A percentile compares a stretch with the other conserved stretches of the same genome.
Evolutionary conservation across 768 basidiomycete species (phyloP).

Genomic region (Porpolomopsis calyptriformis): DNA sequence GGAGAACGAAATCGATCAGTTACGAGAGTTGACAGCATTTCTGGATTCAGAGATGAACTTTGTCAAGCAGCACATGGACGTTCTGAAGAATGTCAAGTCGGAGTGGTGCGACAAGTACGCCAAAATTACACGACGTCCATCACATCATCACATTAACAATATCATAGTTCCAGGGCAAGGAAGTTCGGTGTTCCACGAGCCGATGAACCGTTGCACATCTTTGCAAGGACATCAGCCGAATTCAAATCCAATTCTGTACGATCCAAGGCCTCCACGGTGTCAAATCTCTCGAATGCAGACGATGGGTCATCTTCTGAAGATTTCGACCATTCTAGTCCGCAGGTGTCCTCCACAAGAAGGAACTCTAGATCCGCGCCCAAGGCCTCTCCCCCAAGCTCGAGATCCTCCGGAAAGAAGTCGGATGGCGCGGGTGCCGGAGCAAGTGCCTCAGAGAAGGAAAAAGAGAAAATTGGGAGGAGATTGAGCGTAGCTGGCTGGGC

Average conservation of each 20-base stretch:
- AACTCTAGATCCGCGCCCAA: constrained; percentile 34
- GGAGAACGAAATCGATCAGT: constrained; percentile 63
- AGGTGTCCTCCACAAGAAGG: too few species aligned
- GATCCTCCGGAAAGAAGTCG: constrained; percentile 53
- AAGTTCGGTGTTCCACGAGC: constrained; percentile 17
- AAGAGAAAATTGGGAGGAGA: constrained; percentile 27
- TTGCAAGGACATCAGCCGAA: constrained; percentile 14
- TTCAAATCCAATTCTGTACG: constrained; percentile 23
- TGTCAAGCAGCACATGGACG: constrained; percentile 61
- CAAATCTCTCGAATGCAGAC: constrained; percentile 11
- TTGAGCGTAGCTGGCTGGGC: constrained; percentile 55
- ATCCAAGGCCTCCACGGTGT: constrained; percentile 20
- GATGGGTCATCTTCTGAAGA: constrained; percentile 6
- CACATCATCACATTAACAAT: constrained; percentile 1
- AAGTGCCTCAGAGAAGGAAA: constrained; percentile 24
- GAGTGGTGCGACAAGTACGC: constrained; percentile 60
- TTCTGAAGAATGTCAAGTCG: constrained; percentile 55
- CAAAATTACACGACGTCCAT: constrained; percentile 8
- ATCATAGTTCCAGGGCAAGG: constrained; percentile 20
- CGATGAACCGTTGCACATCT: constrained; percentile 12
- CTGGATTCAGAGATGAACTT: constrained; percentile 68
- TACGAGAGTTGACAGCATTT: constrained; percentile 59
- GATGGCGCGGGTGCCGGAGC: constrained; percentile 40
- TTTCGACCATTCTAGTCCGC: too few species aligned
- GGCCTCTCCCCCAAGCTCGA: constrained; percentile 31